phyloP scores from a whole-genome alignment of 495 filamentous ascomycete species.

The Penicillium goetzii region DNA sequence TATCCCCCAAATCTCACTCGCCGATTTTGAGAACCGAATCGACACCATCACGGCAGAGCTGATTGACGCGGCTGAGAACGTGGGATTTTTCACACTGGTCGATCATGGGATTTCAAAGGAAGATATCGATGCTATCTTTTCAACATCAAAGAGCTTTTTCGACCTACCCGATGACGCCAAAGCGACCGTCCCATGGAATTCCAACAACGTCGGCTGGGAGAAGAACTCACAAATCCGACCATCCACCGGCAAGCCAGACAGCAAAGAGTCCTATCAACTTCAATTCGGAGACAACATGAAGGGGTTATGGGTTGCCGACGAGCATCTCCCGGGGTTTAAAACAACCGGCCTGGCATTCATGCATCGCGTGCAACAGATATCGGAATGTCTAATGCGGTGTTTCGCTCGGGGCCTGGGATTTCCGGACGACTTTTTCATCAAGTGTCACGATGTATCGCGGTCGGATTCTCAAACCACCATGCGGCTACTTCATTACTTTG shows the following conservation, averaged over 20 bases:
- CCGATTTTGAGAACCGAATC: slow-evolving; percentile 56
- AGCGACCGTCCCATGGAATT: slow-evolving; percentile 55
- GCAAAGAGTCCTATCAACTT: slow-evolving; percentile 66
- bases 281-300: slow-evolving; percentile 60
- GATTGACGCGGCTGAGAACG: slow-evolving; percentile 60
- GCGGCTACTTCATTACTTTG: slow-evolving; percentile 63
- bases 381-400: slow-evolving; percentile 60
- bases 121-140: slow-evolving; percentile 59
- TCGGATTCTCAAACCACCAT: slow-evolving; percentile 59
- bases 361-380: slow-evolving; percentile 53
- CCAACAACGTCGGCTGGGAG: slow-evolving; percentile 68
- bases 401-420: slow-evolving; percentile 64
- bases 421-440: slow-evolving; percentile 57
- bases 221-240: slow-evolving; percentile 63
- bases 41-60: slow-evolving; percentile 58
- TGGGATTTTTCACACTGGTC: slow-evolving; percentile 64
- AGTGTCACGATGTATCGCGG: slow-evolving; percentile 53
- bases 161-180: slow-evolving; percentile 56
- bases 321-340: slow-evolving; percentile 53
- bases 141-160: slow-evolving; percentile 57
- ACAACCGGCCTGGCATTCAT: slow-evolving; percentile 54
- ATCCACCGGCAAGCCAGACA: slow-evolving; percentile 62
- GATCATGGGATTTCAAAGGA: slow-evolving; percentile 57
- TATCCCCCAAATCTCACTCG: slow-evolving; percentile 63
- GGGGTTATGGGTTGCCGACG: slow-evolving; percentile 55